Conservation (phyloP, 169 alveolate genomes). For the Ichthyophthirius multifiliis region DNA sequence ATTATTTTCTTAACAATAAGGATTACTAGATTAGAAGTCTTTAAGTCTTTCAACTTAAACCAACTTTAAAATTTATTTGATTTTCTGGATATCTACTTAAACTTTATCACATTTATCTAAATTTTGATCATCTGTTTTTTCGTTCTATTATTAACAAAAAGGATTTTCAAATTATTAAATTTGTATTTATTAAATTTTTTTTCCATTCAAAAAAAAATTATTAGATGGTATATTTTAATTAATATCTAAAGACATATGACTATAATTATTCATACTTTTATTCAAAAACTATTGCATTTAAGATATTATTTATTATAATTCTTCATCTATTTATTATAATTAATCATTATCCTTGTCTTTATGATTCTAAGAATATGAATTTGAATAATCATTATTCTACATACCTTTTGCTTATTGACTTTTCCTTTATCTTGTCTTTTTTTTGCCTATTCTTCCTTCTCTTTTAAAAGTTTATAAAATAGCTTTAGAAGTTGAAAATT, state of each 20-base stretch:
- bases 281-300: neutral
- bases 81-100: no score
- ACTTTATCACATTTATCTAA: no score
- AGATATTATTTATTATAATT: neutral
- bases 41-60: no score
- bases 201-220: neutral
- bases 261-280: neutral
- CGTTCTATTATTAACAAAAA: no score
- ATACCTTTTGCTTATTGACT: neutral
- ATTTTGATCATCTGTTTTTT: no score
- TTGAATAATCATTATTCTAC: neutral
- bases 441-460: constrained; percentile 39
- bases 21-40: no score
- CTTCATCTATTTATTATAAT: neutral
- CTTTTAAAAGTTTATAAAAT: constrained; percentile 22
- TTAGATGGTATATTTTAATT: neutral
- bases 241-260: neutral
- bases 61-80: no score
- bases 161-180: neutral
- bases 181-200: neutral
- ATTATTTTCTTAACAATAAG: no score
- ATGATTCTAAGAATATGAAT: neutral
- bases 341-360: neutral
- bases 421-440: constrained; percentile 14
- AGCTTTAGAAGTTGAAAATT: constrained; percentile 32